Evolutionary conservation across 2,329 filamentous ascomycete genomes (phyloP).

Genomic region (Clarireedia monteithiana): DNA sequence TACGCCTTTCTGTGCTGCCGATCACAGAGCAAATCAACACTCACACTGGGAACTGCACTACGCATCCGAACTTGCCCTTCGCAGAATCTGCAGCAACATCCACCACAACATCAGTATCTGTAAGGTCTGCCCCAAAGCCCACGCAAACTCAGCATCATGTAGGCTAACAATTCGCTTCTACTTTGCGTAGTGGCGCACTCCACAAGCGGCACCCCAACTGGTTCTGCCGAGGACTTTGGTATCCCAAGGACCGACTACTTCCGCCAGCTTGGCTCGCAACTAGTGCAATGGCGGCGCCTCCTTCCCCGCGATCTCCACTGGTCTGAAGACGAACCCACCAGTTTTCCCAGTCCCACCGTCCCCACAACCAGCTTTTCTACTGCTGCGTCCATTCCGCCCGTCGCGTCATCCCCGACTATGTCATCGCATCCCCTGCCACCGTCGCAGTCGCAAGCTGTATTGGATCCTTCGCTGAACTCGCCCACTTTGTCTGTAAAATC

Average conservation of each 20-base stretch:
- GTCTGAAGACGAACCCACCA: conserved; percentile 43
- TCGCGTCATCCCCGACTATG: not conserved
- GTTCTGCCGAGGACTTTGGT: conserved; percentile 12
- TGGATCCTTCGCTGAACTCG: conserved; percentile 17
- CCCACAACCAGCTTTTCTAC: conserved; percentile 10
- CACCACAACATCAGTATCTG: conserved; percentile 44
- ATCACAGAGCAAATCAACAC: conserved; percentile 40
- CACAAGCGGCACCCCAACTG: conserved; percentile 15
- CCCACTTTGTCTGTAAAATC: conserved; percentile 16
- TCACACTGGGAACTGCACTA: conserved; percentile 52
- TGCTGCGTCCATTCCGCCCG: not conserved
- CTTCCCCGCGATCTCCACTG: conserved; percentile 48
- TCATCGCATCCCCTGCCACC: not conserved
- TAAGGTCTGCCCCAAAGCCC: conserved; percentile 28
- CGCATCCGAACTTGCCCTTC: conserved; percentile 50
- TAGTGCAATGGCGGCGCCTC: conserved; percentile 50
- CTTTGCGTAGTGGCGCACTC: not conserved
- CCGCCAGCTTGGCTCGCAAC: conserved; percentile 43
- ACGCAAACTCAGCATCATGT: too few species aligned
- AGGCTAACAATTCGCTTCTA: conserved; percentile 4
- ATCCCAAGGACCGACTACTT: conserved; percentile 33
- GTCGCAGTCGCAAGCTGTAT: not conserved
- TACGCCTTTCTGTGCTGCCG: conserved; percentile 38
- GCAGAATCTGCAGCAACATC: conserved; percentile 44
- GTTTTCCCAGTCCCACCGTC: conserved; percentile 30